These are phyloP conservation scores for Delitschia confertaspora DNA, from an alignment of 495 filamentous ascomycete genomes.

Conservation along the genomic window DNA sequence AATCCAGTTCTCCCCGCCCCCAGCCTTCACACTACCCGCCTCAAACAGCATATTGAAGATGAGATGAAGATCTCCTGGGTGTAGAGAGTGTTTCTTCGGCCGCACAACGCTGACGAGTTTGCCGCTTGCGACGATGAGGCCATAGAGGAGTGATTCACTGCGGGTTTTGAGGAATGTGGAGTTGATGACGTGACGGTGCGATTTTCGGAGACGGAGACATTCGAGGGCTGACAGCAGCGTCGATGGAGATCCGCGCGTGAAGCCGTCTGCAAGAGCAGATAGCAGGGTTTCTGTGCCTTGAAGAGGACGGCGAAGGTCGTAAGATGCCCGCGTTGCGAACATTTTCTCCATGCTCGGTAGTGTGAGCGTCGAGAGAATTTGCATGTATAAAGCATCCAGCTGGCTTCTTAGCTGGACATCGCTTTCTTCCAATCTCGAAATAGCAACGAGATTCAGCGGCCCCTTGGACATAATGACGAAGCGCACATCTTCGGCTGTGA, in stretches of 20 bases:
- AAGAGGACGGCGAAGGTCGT: constrained; percentile 83
- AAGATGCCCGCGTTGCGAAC: constrained; percentile 83
- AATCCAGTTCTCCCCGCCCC: constrained; percentile 94
- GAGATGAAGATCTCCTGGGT: constrained; percentile 90
- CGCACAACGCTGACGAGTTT: constrained; percentile 88
- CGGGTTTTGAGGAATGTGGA: constrained; percentile 72
- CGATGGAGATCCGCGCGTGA: constrained; percentile 85
- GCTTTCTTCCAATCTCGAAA: constrained; percentile 84
- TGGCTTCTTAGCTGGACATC: constrained; percentile 78
- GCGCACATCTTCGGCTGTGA: constrained; percentile 71
- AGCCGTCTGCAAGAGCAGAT: constrained; percentile 84
- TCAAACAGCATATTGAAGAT: constrained; percentile 99
- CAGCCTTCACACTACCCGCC: constrained; percentile 75
- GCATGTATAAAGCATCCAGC: constrained; percentile 92
- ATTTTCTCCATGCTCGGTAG: constrained; percentile 80
- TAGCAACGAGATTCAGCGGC: constrained; percentile 84
- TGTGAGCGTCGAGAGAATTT: constrained; percentile 91
- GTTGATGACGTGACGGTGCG: constrained; percentile 78
- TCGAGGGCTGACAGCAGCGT: constrained; percentile 83
- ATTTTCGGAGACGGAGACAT: constrained; percentile 78
- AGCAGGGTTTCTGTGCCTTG: constrained; percentile 88
- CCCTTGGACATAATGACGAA: constrained; percentile 80
- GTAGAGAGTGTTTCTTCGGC: constrained; percentile 89
- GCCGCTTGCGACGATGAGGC: constrained; percentile 87
- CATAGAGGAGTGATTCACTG: constrained; percentile 73